A percentile compares a stretch with the other conserved stretches of the same genome.
Evolutionary conservation across 2,329 filamentous ascomycete genomes (phyloP).

Genomic region (Cladorrhinum sp.): DNA sequence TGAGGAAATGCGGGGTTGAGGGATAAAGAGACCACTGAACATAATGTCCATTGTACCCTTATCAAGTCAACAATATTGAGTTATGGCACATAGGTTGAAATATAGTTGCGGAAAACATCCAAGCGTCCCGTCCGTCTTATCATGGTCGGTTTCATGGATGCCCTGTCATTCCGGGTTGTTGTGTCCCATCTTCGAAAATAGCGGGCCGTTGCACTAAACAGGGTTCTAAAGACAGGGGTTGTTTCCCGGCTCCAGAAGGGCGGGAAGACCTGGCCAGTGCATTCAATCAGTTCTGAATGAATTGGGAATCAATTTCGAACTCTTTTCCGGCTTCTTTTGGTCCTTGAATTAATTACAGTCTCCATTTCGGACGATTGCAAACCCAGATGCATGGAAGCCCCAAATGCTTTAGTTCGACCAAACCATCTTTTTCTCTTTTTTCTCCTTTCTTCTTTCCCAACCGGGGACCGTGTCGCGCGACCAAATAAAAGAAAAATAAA

Average conservation of each 20-base stretch:
- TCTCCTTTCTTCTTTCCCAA: too few relatives aligned
- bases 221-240: neutral
- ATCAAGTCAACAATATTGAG: neutral
- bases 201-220: neutral
- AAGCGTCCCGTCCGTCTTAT: too few relatives aligned
- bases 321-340: neutral
- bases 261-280: constrained; percentile 6
- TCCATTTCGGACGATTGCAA: neutral
- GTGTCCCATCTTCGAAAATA: neutral
- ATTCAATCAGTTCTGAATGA: neutral
- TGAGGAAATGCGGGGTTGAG: neutral
- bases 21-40: neutral
- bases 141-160: neutral
- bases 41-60: neutral
- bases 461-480: neutral
- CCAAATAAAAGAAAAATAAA: neutral
- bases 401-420: neutral
- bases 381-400: neutral
- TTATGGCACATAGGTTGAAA: neutral
- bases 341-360: neutral
- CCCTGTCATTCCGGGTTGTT: neutral
- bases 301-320: neutral
- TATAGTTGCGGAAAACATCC: neutral
- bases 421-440: neutral
- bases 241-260: constrained; percentile 11